Conservation (phyloP, 257 asterid genomes). For the Nemophila menziesii region DNA sequence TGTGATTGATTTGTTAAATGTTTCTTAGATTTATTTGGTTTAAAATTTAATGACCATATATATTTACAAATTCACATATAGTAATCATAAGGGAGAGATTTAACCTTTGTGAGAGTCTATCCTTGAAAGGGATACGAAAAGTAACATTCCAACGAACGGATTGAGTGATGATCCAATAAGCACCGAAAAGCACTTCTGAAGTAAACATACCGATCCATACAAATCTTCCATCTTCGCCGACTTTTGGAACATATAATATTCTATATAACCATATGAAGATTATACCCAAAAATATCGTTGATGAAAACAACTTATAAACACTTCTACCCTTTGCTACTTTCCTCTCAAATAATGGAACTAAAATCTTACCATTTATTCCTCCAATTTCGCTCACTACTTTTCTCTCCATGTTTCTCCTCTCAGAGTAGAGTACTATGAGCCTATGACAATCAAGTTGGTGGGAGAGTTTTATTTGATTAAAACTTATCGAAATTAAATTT, state of each 20-base stretch:
- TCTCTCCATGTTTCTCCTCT: conserved; percentile 1
- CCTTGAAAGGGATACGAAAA: conserved; percentile 32
- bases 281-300: conserved; percentile 25
- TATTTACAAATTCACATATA: neutral
- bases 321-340: conserved; percentile 23
- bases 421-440: too few species aligned
- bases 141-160: conserved; percentile 45
- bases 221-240: conserved; percentile 25
- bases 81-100: neutral
- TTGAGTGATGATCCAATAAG: conserved; percentile 66
- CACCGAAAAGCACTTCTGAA: conserved; percentile 35
- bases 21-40: too few species aligned
- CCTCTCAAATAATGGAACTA: conserved; percentile 41
- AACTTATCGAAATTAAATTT: too few species aligned
- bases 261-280: conserved; percentile 33
- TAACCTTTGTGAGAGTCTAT: conserved; percentile 39
- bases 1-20: too few species aligned
- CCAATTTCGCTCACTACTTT: conserved; percentile 2
- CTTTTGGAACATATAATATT: conserved; percentile 25
- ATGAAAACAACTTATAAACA: conserved; percentile 17
- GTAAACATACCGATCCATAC: conserved; percentile 46
- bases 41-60: too few species aligned
- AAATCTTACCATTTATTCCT: conserved; percentile 5
- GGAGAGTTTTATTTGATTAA: too few species aligned
- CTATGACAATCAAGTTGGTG: too few species aligned